Conservation (phyloP, 2,329 filamentous ascomycete genomes). For the Talaromyces sp. region DNA sequence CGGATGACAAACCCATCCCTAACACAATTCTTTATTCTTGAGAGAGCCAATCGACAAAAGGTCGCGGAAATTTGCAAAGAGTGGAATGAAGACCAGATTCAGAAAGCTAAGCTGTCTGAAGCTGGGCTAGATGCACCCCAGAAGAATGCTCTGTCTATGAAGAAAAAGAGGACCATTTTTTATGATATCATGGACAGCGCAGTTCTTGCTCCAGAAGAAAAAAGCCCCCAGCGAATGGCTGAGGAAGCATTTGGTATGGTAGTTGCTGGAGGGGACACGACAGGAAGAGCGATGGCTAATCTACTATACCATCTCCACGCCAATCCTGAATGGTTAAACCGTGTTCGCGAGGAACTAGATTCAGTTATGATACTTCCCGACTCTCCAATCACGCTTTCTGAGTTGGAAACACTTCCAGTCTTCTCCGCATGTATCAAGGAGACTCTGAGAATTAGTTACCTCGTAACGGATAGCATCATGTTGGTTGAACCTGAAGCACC, state of each 20-base stretch:
- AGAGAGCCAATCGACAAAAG: not conserved
- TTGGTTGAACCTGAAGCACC: not conserved
- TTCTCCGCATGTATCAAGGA: not conserved
- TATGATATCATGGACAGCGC: not conserved
- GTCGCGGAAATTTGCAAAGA: not conserved
- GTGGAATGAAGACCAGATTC: not conserved
- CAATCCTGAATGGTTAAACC: not conserved
- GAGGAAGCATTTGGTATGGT: not conserved
- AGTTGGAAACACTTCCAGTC: not conserved
- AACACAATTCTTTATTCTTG: not conserved
- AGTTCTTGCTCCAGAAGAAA: not conserved
- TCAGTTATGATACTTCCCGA: not conserved
- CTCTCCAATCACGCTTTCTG: not conserved
- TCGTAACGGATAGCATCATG: not conserved
- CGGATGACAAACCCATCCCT: not conserved
- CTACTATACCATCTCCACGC: not conserved
- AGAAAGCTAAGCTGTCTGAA: not conserved
- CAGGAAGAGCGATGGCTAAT: not conserved
- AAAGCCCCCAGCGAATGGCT: not conserved
- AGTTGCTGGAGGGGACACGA: not conserved
- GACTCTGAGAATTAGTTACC: not conserved
- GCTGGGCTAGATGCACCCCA: not conserved
- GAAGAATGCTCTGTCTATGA: not conserved
- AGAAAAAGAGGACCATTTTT: not conserved
- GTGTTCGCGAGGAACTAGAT: not conserved